These are phyloP conservation scores for Musa troglodytarum DNA, from an alignment of 176 grass and related monocot genomes.

Conservation along the genomic window DNA sequence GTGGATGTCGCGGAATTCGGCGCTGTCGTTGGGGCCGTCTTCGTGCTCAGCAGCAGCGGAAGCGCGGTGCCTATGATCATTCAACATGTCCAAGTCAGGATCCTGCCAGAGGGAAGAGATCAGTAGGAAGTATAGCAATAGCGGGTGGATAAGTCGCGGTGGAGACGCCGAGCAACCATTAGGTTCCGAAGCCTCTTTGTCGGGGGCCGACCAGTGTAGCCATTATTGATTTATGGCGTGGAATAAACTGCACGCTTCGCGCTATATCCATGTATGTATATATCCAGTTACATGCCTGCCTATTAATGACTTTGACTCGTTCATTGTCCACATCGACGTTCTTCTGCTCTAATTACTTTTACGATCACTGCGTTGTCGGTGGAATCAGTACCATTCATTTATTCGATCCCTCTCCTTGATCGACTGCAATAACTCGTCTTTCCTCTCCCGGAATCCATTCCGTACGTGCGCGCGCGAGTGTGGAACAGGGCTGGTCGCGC, in stretches of 20 bases:
- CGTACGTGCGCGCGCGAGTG: not conserved
- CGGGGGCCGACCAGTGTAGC: too few relatives aligned
- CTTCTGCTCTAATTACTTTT: too few relatives aligned
- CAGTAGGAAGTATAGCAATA: constrained; percentile 6
- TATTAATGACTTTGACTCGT: too few relatives aligned
- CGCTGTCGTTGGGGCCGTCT: constrained; percentile 3
- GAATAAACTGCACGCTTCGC: too few relatives aligned
- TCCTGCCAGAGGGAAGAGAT: not conserved
- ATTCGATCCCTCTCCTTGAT: too few relatives aligned
- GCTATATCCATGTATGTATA: too few relatives aligned
- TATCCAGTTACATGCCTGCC: too few relatives aligned
- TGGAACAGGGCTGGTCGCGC: too few relatives aligned
- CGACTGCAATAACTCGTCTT: too few relatives aligned
- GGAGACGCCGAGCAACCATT: not conserved
- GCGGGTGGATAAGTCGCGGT: constrained; percentile 13
- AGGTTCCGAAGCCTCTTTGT: not conserved
- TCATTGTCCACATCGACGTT: too few relatives aligned
- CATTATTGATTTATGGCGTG: too few relatives aligned
- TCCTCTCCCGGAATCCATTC: not conserved
- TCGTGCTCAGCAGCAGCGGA: constrained; percentile 24
- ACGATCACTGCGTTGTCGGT: not conserved
- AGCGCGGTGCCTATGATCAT: constrained; percentile 23
- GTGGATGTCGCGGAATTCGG: constrained; percentile 56
- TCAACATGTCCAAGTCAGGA: constrained; percentile 29
- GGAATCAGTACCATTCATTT: not conserved